Base-by-base conservation (phyloP, 2,329 filamentous ascomycete genomes). In the Xylaria multiplex region DNA sequence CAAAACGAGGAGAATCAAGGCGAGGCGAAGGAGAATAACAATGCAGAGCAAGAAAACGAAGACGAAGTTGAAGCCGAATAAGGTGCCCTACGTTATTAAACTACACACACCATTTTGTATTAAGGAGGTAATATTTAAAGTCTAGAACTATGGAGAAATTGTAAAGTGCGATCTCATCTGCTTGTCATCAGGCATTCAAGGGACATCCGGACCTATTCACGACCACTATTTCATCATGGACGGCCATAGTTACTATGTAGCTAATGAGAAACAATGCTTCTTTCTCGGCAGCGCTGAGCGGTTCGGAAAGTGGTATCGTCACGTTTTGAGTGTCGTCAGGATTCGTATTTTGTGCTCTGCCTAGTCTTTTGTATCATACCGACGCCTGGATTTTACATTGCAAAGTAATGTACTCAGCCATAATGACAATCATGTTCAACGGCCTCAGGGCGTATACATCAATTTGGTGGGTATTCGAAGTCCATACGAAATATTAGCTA, bases 251-350 rank as follows among this genome's bases (percentile, higher is more conserved):
- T 53, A 53, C 19, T 27, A 53, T 27, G 22, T 27, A 35, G 43
- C 13, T 22, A 42, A 58, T 59, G 14, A 22, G 13, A 27, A 14
- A 46, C n/a, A 37, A 27, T 61, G 14, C n/a, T 49, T 2, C 24
- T 40, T 30, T 22, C 40, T 62, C 46, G 30, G 46, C 40, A 58
- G 59, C 48, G 53, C 59, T 58, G 46, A 53, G 53, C 53, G 30
- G 46, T 45, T 53, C 43, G 35, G 27, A 57, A 40, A 57, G 52
- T 45, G 37, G 30, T 6, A 30, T 50, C 11, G 6, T 43, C 19
- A n/a, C 13, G 16, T 30, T 32, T 49, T 1, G n/a, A 54, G n/a
- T 40, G 14, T 8, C 24, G 14, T 8, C 24, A 32, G 19, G 19
- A 11, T 52, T 65, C 19, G 27, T 46, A 48, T 42, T 24, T 11